These are phyloP conservation scores for Balansia obtecta DNA, from an alignment of 2,329 filamentous ascomycete genomes.

Conservation along the genomic window DNA sequence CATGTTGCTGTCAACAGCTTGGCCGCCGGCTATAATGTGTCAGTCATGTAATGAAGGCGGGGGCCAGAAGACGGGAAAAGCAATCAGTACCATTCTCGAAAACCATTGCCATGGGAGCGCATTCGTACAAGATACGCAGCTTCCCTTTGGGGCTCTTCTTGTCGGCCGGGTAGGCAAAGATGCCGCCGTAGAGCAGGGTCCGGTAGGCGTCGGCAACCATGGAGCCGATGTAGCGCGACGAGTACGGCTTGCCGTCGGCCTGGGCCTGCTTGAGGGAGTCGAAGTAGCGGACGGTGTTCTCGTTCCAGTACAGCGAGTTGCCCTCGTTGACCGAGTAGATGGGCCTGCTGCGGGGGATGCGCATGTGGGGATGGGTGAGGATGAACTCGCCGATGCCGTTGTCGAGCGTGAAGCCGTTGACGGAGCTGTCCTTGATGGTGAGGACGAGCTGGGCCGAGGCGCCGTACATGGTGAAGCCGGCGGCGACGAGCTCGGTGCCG, in stretches of 20 bases:
- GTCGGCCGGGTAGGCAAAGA: conserved; percentile 95
- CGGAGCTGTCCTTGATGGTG: conserved; percentile 82
- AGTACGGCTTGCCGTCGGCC: conserved; percentile 75
- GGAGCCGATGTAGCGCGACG: conserved; percentile 85
- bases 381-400: conserved; percentile 97
- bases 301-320: conserved; percentile 93
- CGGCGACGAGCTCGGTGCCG: conserved; percentile 81
- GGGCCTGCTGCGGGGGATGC: conserved; percentile 61
- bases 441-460: conserved; percentile 93
- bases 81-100: conserved; percentile 99
- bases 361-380: conserved; percentile 91
- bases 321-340: conserved; percentile 99
- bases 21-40: too few relatives aligned
- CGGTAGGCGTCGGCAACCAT: conserved; percentile 99
- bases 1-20: conserved; percentile 88
- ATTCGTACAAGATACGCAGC: conserved; percentile 93
- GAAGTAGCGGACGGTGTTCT: conserved; percentile 78
- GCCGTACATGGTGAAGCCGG: conserved; percentile 99
- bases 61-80: too few relatives aligned
- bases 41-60: too few relatives aligned
- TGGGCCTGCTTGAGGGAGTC: conserved; percentile 74
- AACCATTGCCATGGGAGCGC: conserved; percentile 92
- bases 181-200: conserved; percentile 86
- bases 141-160: conserved; percentile 99
- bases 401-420: conserved; percentile 98